These are phyloP conservation scores for Phytophthora agathidicida DNA, from an alignment of 352 stramenopile species.

Conservation along the genomic window DNA sequence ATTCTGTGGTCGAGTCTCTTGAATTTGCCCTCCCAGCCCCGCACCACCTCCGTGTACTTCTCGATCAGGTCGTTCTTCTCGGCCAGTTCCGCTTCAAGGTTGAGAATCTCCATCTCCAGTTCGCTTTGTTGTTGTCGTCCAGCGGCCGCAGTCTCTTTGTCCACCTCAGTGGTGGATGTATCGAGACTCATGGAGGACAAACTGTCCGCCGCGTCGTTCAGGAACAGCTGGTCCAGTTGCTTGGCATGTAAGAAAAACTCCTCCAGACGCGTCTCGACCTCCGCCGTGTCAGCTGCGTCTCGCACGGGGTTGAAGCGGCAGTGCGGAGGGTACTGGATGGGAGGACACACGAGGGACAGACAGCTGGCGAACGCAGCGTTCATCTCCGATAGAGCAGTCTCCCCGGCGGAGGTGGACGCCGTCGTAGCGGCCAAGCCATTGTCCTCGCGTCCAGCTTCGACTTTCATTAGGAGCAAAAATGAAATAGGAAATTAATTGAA, in stretches of 20 bases:
- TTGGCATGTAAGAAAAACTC: slow-evolving; percentile 85
- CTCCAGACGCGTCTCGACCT: slow-evolving; percentile 73
- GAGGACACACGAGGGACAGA: slow-evolving; percentile 75
- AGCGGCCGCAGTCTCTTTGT: not conserved
- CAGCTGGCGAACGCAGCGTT: slow-evolving; percentile 78
- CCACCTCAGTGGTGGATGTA: not conserved
- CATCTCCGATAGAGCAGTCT: slow-evolving; percentile 66
- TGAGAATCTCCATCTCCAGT: slow-evolving; percentile 76
- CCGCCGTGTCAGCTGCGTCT: slow-evolving; percentile 74
- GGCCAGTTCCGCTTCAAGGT: slow-evolving; percentile 73
- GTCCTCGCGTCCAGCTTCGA: slow-evolving; percentile 20
- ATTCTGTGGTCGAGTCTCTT: slow-evolving; percentile 77
- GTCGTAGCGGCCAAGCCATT: not conserved
- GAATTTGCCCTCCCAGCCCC: slow-evolving; percentile 87
- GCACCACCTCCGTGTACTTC: slow-evolving; percentile 85
- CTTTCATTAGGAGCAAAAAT: too few relatives aligned
- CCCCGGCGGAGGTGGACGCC: slow-evolving; percentile 24
- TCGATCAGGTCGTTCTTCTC: slow-evolving; percentile 89
- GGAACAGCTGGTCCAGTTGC: slow-evolving; percentile 79
- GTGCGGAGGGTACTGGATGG: slow-evolving; percentile 85
- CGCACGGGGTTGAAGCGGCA: slow-evolving; percentile 86
- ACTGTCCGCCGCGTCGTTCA: slow-evolving; percentile 39
- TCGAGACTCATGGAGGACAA: slow-evolving; percentile 23
- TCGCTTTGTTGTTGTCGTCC: slow-evolving; percentile 46
- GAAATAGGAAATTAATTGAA: slow-evolving; percentile 13